A percentile compares a stretch with the other conserved stretches of the same genome.
Conservation (phyloP, 306 rosid genomes). For the Ochetophila trinervis region DNA sequence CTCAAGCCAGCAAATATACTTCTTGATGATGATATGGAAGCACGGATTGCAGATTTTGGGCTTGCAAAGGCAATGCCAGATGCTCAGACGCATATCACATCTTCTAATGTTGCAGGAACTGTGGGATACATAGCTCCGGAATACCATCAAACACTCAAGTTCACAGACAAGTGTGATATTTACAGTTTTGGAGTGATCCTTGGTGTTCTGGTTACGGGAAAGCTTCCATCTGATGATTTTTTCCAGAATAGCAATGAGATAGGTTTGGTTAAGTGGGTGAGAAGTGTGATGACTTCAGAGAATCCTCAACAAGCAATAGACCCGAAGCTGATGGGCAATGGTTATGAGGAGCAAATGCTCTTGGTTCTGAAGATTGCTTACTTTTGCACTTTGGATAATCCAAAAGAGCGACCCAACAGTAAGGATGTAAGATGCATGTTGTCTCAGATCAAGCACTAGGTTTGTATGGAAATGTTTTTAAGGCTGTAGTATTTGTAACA, state of each 20-base stretch:
- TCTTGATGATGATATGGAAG: constrained; percentile 88
- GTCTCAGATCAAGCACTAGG: constrained; percentile 63
- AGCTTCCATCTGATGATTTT: constrained; percentile 68
- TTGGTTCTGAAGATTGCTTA: constrained; percentile 80
- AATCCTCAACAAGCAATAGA: constrained; percentile 61
- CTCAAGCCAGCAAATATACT: constrained; percentile 78
- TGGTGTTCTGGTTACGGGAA: constrained; percentile 77
- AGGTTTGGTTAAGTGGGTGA: constrained; percentile 86
- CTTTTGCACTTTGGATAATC: constrained; percentile 82
- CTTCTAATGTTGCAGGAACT: constrained; percentile 77
- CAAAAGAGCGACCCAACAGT: constrained; percentile 80
- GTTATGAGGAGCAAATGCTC: constrained; percentile 87
- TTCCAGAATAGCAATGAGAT: constrained; percentile 62
- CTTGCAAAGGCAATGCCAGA: constrained; percentile 86
- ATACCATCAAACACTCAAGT: constrained; percentile 79
- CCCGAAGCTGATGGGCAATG: constrained; percentile 52
- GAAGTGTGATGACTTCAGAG: constrained; percentile 56
- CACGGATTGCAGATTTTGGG: constrained; percentile 93
- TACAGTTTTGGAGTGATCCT: constrained; percentile 83
- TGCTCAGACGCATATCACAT: constrained; percentile 58
- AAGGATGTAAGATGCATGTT: constrained; percentile 85
- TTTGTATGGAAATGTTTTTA: background rate
- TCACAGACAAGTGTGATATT: constrained; percentile 89
- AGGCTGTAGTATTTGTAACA: background rate
- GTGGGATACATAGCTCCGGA: constrained; percentile 90